Conservation (phyloP, 1,284 basidiomycete species). For the Agaricales sp. region DNA sequence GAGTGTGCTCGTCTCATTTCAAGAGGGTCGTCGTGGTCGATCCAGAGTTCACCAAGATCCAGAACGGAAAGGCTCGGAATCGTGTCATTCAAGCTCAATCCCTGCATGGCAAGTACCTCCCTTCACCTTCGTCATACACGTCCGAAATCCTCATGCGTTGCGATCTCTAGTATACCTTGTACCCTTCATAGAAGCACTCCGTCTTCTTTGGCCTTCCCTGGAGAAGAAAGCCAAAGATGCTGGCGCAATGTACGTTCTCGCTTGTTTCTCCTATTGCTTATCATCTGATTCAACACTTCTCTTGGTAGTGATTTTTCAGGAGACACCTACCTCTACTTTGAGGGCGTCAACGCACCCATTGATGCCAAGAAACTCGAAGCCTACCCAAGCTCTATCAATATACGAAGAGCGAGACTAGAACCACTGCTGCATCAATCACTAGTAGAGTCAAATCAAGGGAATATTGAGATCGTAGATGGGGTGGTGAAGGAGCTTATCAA, state of each 20-base stretch:
- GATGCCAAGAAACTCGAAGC: background rate
- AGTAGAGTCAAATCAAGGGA: background rate
- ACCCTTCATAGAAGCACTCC: constrained; percentile 11
- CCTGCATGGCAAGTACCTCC: constrained; percentile 14
- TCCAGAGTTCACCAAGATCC: constrained; percentile 15
- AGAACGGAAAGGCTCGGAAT: constrained; percentile 12
- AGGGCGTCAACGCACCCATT: background rate
- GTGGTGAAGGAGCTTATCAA: background rate
- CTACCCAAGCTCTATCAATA: background rate
- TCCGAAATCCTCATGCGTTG: constrained; percentile 4
- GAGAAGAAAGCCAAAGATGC: constrained; percentile 14
- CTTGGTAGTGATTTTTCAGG: constrained; percentile 9
- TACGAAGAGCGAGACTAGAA: background rate
- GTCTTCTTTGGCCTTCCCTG: constrained; percentile 16
- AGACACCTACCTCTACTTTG: constrained; percentile 1
- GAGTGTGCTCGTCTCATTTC: constrained; percentile 21
- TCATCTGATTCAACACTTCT: background rate
- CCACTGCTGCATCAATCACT: background rate
- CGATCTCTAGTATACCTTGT: constrained; percentile 9
- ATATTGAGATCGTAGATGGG: background rate
- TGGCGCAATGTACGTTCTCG: constrained; percentile 10
- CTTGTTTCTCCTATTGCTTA: background rate
- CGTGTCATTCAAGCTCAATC: constrained; percentile 20
- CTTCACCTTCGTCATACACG: background rate
- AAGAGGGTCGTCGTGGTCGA: constrained; percentile 23